Percentiles rank a stretch among this genome's conserved stretches.
These are phyloP conservation scores for Halocafeteria seosinensis DNA, from an alignment of 108 stramenopile genomes.

Conservation along the genomic window DNA sequence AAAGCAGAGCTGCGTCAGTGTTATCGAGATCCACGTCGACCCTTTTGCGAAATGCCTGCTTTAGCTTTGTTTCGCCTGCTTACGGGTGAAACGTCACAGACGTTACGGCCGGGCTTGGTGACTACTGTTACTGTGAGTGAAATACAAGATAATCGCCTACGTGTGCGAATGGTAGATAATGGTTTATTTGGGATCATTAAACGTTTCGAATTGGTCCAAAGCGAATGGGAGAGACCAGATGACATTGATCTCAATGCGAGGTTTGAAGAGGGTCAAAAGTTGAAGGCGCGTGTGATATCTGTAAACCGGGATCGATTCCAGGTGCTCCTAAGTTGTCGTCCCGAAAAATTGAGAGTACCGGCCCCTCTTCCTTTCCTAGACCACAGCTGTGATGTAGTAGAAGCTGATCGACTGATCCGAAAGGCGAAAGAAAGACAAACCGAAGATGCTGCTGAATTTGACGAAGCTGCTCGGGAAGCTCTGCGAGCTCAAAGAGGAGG, in stretches of 20 bases:
- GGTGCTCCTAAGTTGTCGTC: not conserved
- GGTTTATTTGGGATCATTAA: constrained; percentile 69
- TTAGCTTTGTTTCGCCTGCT: constrained; percentile 60
- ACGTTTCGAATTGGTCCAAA: constrained; percentile 49
- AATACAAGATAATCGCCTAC: constrained; percentile 57
- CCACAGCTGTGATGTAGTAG: not conserved
- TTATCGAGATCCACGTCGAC: constrained; percentile 54
- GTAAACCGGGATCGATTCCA: not conserved
- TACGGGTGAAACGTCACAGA: constrained; percentile 61
- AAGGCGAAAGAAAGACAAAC: too few relatives aligned
- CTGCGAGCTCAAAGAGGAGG: not conserved
- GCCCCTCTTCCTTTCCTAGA: not conserved
- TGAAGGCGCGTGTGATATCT: not conserved
- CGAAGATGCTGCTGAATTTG: not conserved
- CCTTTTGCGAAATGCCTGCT: constrained; percentile 50
- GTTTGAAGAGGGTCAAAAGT: not conserved
- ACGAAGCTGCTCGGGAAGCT: not conserved
- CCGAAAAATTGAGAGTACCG: not conserved
- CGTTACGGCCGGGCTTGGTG: constrained; percentile 60
- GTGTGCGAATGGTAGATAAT: constrained; percentile 49
- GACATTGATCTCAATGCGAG: not conserved
- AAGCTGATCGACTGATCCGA: not conserved
- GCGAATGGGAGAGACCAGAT: not conserved
- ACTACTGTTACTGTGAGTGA: constrained; percentile 58
- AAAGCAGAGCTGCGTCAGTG: constrained; percentile 76